Evolutionary conservation across 2,329 filamentous ascomycete genomes (phyloP), one percentile per base, ranked within the genome.

Genomic region (Juglanconis oblonga): DNA sequence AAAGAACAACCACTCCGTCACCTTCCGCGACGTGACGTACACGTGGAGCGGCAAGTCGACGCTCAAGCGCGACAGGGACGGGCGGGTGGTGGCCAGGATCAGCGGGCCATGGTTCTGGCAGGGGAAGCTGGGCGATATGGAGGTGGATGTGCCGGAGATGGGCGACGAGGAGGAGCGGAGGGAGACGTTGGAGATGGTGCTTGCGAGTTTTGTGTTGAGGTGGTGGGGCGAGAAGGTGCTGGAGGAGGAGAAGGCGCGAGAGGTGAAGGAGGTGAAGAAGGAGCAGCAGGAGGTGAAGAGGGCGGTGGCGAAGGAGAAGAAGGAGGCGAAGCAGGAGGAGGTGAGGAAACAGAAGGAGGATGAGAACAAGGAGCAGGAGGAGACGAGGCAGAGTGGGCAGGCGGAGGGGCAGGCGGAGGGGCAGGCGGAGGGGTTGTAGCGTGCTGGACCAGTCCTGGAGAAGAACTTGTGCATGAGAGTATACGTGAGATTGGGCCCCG

Each of bases 61-160:
- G 53, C 55, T 60, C 50, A 54, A 42, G 13, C 36, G 55, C 9
- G 61, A 62, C 38, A 42, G 49, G 38, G 61, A 57, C 45, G 53
- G 45, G 31, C 42, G 29, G 11, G 49, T 57, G 5, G 54, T 62
- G 13, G 61, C 61, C 7, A 50, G 36, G 44, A 48, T 62, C 48
- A 45, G 44, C 11, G 59, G 52, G 50, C 53, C 50, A 24, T 57
- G 61, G 57, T 60, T 62, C 50, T 60, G 48, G 24, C 57, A 62
- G 38, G 61, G 61, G 5, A 62, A 62, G 38, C 45, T 62, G 14
- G 61, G 55, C n/a, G 61, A 62, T 31, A 35, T 62, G 32, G 61
- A 62, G 40, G 10, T 62, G 13, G 57, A 62, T 31, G 33, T 62
- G 0, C 55, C 55, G 5, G 61, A 55, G 17, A 44, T 60, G 13